Evolutionary conservation across 1,139 yeast species (phyloP).

Genomic region (Meyerozyma guilliermondii): DNA sequence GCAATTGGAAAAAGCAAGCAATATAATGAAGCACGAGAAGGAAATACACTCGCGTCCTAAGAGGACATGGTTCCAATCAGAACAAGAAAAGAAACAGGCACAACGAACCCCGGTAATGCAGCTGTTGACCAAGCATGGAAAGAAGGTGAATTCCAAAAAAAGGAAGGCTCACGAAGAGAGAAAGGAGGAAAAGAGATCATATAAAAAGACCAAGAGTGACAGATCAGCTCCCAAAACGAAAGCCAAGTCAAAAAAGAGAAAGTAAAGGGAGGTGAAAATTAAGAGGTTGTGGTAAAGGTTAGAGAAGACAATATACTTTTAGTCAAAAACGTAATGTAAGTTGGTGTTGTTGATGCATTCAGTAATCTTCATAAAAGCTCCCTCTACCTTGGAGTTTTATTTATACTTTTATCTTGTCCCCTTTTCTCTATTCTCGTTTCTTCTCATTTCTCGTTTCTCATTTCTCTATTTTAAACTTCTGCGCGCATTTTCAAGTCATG

Average conservation of each 20-base stretch:
- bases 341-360: too few relatives aligned
- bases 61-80: conserved; percentile 94
- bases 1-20: conserved; percentile 82
- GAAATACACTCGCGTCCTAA: conserved; percentile 89
- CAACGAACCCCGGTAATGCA: conserved; percentile 40
- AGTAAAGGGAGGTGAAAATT: not conserved
- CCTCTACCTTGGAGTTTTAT: too few relatives aligned
- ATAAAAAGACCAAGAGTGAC: conserved; percentile 69
- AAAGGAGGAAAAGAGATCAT: conserved; percentile 46
- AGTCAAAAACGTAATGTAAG: too few relatives aligned
- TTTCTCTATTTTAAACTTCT: too few relatives aligned
- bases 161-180: conserved; percentile 52
- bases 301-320: too few relatives aligned
- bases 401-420: not conserved
- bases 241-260: conserved; percentile 7
- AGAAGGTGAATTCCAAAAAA: conserved; percentile 50
- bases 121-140: conserved; percentile 41
- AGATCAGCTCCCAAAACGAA: conserved; percentile 32
- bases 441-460: too few relatives aligned
- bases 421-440: too few relatives aligned
- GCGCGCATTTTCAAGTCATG: not conserved
- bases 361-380: too few relatives aligned
- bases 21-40: conserved; percentile 68
- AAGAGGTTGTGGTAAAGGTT: too few relatives aligned
- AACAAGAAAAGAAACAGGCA: conserved; percentile 55